Base-by-base conservation (phyloP, 1,284 basidiomycete species). In the Ganoderma lucidum region DNA sequence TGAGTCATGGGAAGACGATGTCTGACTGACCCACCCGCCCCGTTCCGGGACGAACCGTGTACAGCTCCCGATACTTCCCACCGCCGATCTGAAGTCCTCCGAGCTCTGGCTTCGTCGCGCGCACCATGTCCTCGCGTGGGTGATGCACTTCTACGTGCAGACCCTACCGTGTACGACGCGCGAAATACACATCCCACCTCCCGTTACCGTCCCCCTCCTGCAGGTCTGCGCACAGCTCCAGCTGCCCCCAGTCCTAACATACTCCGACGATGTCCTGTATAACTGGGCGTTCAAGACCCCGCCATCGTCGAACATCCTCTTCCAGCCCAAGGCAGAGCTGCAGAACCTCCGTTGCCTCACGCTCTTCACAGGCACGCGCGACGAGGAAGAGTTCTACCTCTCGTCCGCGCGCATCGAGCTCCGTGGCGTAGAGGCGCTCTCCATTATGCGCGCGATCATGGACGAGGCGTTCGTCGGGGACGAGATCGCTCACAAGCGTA, bases 381-480 rank as follows among this genome's bases (percentile, higher is more conserved):
- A 96, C 70, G 97, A 99, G 79, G 88, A 91, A 65, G 93, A 95
- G 72, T 99, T 98, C 79, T 99, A 94, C 83, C 86, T 96, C 64
- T 89, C 92, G 30, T 96, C 96, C 0, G 90, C 95, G 0, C 88
- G 95, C n/a, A 96, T 97, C 78, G 97, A 98, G 81, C 86, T 97
- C 6, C 88, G 90, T n/a, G 97, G 96, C 6, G 95, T 96, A 1
- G 87, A 91, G 45, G 95, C 94, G 0, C 88, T 98, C 6, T 87
- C 90, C 30, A 84, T 98, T 69, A 98, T 99, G 95, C 90, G 93
- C 2, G 84, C 88, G 6, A 95, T 90, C 4, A 91, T 98, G 85
- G 96, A 98, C 84, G 97, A 99, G 80, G 87, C 92, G 15, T 98
- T 98, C 83, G 89, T 97, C 41, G 92, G 90, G 32, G 97, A 99